A percentile compares a stretch with the other conserved stretches of the same genome.
phyloP scores from a whole-genome alignment of 2,329 filamentous ascomycete species.

The Aspergillus vadensis region DNA sequence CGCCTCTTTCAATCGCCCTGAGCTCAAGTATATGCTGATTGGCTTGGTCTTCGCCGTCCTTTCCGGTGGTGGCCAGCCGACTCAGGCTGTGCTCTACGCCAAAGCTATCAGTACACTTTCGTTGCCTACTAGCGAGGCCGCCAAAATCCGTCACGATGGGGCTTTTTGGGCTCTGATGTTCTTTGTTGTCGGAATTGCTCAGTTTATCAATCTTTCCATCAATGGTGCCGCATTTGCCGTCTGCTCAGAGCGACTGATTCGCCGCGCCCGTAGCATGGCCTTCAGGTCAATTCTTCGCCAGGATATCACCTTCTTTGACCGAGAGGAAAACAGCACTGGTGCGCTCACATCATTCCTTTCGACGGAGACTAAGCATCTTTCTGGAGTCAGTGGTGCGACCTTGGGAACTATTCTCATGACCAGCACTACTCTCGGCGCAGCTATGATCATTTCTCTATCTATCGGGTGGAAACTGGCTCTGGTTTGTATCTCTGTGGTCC shows the following conservation, averaged over 20 bases:
- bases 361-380: constrained; percentile 84
- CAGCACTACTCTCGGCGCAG: constrained; percentile 73
- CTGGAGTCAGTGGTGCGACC: constrained; percentile 83
- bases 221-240: constrained; percentile 78
- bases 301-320: constrained; percentile 90
- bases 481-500: constrained; percentile 77
- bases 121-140: constrained; percentile 54
- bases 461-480: constrained; percentile 87
- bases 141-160: constrained; percentile 66
- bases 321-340: constrained; percentile 84
- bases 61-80: constrained; percentile 78
- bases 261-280: constrained; percentile 76
- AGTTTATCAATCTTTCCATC: constrained; percentile 67
- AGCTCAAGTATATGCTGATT: constrained; percentile 70
- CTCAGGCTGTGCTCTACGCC: constrained; percentile 78
- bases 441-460: constrained; percentile 68
- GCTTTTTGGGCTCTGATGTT: constrained; percentile 91
- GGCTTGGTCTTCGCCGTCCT: constrained; percentile 75
- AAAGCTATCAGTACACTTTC: constrained; percentile 79
- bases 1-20: constrained; percentile 73
- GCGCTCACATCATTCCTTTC: constrained; percentile 86
- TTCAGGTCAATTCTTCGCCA: constrained; percentile 89
- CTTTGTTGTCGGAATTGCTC: constrained; percentile 75
- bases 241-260: constrained; percentile 83
- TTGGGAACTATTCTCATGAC: constrained; percentile 85